A percentile compares a stretch with the other conserved stretches of the same genome.
These are phyloP conservation scores for Phytophthora litchii DNA, from an alignment of 352 stramenopile species.

Conservation along the genomic window DNA sequence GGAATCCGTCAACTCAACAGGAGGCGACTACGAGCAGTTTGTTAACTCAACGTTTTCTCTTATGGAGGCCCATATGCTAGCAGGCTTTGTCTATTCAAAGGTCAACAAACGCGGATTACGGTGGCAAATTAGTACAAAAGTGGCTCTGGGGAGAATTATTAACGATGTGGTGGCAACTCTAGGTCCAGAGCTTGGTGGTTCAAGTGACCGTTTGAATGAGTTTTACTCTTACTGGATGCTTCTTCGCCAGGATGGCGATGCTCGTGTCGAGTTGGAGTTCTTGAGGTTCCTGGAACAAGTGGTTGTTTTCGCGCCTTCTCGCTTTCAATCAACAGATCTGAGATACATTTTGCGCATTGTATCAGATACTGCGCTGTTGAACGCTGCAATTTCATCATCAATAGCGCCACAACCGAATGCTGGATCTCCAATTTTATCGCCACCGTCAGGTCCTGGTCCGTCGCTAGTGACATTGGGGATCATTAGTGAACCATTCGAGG, in stretches of 20 bases:
- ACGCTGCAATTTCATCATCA: slow-evolving; percentile 13
- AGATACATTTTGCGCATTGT: slow-evolving; percentile 66
- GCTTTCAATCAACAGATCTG: slow-evolving; percentile 63
- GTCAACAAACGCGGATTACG: slow-evolving; percentile 54
- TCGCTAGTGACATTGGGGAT: slow-evolving; percentile 29
- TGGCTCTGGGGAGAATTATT: slow-evolving; percentile 66
- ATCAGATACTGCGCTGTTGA: slow-evolving; percentile 49
- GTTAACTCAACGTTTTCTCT: slow-evolving; percentile 74
- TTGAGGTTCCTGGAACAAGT: slow-evolving; percentile 86
- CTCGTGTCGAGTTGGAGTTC: slow-evolving; percentile 79
- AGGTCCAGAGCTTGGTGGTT: slow-evolving; percentile 55
- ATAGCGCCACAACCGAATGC: slow-evolving; percentile 17
- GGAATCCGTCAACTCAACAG: slow-evolving; percentile 74
- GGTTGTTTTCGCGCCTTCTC: slow-evolving; percentile 73
- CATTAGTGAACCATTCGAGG: slow-evolving; percentile 29
- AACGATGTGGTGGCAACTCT: slow-evolving; percentile 72
- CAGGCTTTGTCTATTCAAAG: slow-evolving; percentile 79
- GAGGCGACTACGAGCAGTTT: slow-evolving; percentile 85
- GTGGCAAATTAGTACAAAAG: slow-evolving; percentile 63
- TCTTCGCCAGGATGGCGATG: slow-evolving; percentile 69
- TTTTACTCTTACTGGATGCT: slow-evolving; percentile 78
- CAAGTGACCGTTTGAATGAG: slow-evolving; percentile 54
- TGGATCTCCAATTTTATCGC: slow-evolving; percentile 24
- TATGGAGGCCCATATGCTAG: slow-evolving; percentile 75
- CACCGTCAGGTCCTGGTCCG: slow-evolving; percentile 17